A percentile compares a stretch with the other conserved stretches of the same genome.
Conservation (phyloP, 805 yeast genomes). For the Candida vaughaniae region DNA sequence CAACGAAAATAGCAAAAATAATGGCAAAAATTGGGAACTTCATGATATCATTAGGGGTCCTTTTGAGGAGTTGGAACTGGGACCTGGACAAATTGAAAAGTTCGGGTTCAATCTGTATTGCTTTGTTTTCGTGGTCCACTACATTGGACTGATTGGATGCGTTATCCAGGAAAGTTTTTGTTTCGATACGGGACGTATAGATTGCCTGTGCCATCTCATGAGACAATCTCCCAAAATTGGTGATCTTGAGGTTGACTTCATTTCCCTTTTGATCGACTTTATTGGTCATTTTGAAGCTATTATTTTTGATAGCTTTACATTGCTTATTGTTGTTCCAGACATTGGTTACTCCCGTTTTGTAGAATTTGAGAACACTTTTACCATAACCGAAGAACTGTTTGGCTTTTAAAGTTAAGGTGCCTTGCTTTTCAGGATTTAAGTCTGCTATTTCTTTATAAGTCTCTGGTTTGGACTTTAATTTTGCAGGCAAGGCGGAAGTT, state of each 20-base stretch:
- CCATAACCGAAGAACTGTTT: slow-evolving; percentile 44
- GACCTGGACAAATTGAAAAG: slow-evolving; percentile 45
- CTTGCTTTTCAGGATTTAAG: slow-evolving; percentile 16
- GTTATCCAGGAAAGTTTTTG: slow-evolving; percentile 19
- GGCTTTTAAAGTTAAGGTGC: slow-evolving; percentile 22
- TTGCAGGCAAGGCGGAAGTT: slow-evolving; percentile 29
- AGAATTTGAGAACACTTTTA: slow-evolving; percentile 48
- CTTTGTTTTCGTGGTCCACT: slow-evolving; percentile 1
- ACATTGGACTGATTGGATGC: slow-evolving; percentile 3
- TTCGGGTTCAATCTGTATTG: slow-evolving; percentile 8
- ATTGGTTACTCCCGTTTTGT: slow-evolving; percentile 55
- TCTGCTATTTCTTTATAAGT: slow-evolving; percentile 24
- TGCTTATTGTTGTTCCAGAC: slow-evolving; percentile 47
- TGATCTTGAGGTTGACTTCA: slow-evolving; percentile 26
- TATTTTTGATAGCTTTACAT: slow-evolving; percentile 1
- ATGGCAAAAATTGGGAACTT: slow-evolving; percentile 56
- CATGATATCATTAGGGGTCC: slow-evolving; percentile 50
- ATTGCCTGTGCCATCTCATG: slow-evolving; percentile 33
- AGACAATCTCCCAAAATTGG: slow-evolving; percentile 35
- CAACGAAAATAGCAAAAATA: slow-evolving; percentile 49
- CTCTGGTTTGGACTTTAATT: slow-evolving; percentile 24
- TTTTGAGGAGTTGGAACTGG: slow-evolving; percentile 48
- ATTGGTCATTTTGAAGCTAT: slow-evolving; percentile 2
- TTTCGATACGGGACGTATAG: slow-evolving; percentile 39
- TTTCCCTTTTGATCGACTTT: slow-evolving; percentile 18